These are phyloP conservation scores for Conidiobolus incongruus DNA, from an alignment of 371 early-diverging fungal genomes.

Conservation along the genomic window DNA sequence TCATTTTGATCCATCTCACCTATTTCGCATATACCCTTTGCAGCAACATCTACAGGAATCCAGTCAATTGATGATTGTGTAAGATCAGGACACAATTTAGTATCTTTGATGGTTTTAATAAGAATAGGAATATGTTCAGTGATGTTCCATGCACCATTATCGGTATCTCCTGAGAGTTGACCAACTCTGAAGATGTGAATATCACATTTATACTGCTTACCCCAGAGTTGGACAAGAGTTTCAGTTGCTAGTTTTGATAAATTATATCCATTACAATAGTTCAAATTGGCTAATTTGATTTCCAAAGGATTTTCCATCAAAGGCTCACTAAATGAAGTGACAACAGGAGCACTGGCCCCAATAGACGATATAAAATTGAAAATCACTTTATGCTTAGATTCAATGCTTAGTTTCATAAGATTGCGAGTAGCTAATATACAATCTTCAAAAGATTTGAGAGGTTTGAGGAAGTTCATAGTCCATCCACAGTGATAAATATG, in stretches of 20 bases:
- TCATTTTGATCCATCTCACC: background rate
- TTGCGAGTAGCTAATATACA: background rate
- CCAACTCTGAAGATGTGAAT: slow-evolving; percentile 15
- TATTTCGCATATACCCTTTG: background rate
- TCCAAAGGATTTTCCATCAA: slow-evolving; percentile 6
- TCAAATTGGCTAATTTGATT: background rate
- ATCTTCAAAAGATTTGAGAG: background rate
- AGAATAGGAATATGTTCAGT: slow-evolving; percentile 15
- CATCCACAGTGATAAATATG: slow-evolving; percentile 2
- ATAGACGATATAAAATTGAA: slow-evolving; percentile 3
- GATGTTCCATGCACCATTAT: slow-evolving; percentile 16
- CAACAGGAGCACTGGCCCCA: background rate
- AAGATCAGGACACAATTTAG: background rate
- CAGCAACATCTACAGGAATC: slow-evolving; percentile 4
- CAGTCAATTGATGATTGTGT: background rate
- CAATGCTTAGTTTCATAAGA: background rate
- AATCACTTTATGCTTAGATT: background rate
- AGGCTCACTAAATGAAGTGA: slow-evolving; percentile 1
- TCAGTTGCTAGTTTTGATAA: slow-evolving; percentile 18
- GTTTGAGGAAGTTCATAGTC: slow-evolving; percentile 3
- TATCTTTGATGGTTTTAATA: background rate
- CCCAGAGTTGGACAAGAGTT: slow-evolving; percentile 2
- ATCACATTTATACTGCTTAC: slow-evolving; percentile 10
- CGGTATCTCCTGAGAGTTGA: slow-evolving; percentile 15
- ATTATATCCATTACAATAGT: slow-evolving; percentile 13